A percentile compares a stretch with the other conserved stretches of the same genome.
phyloP scores from a whole-genome alignment of 2,329 filamentous ascomycete genomes.

The Tolypocladium album region DNA sequence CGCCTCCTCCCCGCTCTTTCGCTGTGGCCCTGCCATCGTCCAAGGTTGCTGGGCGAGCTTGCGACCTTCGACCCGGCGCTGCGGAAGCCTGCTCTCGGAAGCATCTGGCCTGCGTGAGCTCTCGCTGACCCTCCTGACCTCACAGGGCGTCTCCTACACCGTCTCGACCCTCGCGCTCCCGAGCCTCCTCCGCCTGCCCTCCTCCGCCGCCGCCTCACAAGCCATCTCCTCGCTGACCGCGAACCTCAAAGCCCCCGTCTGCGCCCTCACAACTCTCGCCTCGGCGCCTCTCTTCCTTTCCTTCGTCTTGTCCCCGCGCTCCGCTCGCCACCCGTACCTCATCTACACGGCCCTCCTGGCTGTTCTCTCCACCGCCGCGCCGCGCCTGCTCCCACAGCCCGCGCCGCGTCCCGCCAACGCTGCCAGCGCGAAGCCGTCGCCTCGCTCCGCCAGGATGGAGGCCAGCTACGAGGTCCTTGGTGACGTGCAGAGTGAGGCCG shows the following conservation, averaged over 20 bases:
- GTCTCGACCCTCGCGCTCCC: slow-evolving; percentile 70
- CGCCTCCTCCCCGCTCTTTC: slow-evolving; percentile 1
- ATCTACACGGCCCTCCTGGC: slow-evolving; percentile 71
- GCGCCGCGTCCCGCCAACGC: slow-evolving; percentile 14
- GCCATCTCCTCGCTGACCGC: slow-evolving; percentile 59
- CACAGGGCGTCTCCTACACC: slow-evolving; percentile 79
- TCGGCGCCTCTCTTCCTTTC: slow-evolving; percentile 65
- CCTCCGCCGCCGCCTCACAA: slow-evolving; percentile 58
- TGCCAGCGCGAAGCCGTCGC: slow-evolving; percentile 16
- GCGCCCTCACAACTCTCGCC: slow-evolving; percentile 57
- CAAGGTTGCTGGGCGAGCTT: background rate
- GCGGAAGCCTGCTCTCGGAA: background rate
- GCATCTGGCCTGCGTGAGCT: background rate
- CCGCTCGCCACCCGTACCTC: slow-evolving; percentile 77
- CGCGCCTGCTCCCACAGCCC: slow-evolving; percentile 32
- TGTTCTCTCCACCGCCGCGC: slow-evolving; percentile 46
- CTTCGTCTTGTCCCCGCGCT: slow-evolving; percentile 63
- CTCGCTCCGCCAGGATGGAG: slow-evolving; percentile 43
- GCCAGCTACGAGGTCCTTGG: slow-evolving; percentile 61
- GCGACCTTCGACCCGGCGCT: background rate
- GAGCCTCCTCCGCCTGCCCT: slow-evolving; percentile 69
- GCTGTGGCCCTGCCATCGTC: slow-evolving; percentile 1
- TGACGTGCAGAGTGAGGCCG: slow-evolving; percentile 37
- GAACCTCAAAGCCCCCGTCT: slow-evolving; percentile 53
- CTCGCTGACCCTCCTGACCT: background rate